Conservation (phyloP, 305 asterid species). For the Fraxinus dipetala region DNA sequence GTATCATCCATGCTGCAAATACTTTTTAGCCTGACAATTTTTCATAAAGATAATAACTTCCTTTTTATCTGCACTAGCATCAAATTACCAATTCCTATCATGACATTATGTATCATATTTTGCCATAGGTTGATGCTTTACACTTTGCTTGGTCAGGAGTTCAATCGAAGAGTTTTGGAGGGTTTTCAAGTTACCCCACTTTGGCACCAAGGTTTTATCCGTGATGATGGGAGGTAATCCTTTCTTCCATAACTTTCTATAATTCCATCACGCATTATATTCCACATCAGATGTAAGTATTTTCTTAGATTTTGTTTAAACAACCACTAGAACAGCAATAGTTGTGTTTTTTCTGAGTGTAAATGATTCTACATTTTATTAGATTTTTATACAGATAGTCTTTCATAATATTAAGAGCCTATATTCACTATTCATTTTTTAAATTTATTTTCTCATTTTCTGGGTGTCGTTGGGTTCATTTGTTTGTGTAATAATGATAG, state of each 20-base stretch:
- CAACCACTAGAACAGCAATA: not conserved
- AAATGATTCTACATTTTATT: not conserved
- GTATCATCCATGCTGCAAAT: not conserved
- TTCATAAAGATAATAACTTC: not conserved
- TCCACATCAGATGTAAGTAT: not conserved
- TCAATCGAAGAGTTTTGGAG: conserved; percentile 65
- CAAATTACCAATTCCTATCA: not conserved
- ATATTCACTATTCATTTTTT: not conserved
- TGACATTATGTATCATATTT: not conserved
- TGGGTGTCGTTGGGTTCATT: not conserved
- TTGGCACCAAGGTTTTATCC: conserved; percentile 86
- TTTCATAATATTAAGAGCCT: not conserved
- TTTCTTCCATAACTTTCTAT: conserved; percentile 5
- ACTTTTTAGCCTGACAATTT: not conserved
- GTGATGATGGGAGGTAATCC: conserved; percentile 81
- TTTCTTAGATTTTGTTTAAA: not conserved
- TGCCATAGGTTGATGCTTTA: not conserved
- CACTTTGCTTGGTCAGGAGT: conserved; percentile 56
- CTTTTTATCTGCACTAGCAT: not conserved
- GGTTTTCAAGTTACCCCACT: conserved; percentile 97
- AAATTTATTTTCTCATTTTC: not conserved
- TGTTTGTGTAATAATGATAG: not conserved
- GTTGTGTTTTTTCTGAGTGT: not conserved
- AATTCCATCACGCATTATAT: conserved; percentile 3
- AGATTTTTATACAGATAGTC: not conserved